Evolutionary conservation across 306 rosid genomes (phyloP).

Genomic region (Betula pendula): DNA sequence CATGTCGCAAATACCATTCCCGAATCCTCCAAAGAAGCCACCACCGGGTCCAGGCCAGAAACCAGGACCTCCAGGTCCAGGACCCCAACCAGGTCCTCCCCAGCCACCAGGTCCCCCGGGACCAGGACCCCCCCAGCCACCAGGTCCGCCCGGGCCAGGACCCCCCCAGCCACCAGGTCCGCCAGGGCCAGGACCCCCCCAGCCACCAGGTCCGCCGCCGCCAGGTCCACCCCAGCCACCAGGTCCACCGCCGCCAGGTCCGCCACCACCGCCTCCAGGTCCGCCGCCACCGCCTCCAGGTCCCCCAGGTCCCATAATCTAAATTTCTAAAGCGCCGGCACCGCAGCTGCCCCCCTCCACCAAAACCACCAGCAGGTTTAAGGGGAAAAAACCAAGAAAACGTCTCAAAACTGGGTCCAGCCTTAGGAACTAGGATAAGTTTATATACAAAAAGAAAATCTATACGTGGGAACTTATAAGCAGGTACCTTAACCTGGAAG

Average conservation of each 20-base stretch:
- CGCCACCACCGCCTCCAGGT: background rate
- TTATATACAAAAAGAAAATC: too few relatives aligned
- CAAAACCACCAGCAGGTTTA: background rate
- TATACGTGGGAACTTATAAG: too few relatives aligned
- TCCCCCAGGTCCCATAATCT: slow-evolving; percentile 52
- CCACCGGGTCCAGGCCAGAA: slow-evolving; percentile 43
- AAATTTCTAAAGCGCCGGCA: background rate
- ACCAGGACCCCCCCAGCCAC: slow-evolving; percentile 24
- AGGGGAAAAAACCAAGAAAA: slow-evolving; percentile 6
- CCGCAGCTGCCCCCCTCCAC: background rate
- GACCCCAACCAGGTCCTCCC: slow-evolving; percentile 44
- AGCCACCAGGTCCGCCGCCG: background rate
- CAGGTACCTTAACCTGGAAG: too few relatives aligned
- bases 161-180: slow-evolving; percentile 15
- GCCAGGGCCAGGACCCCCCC: slow-evolving; percentile 9
- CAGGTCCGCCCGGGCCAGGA: slow-evolving; percentile 42
- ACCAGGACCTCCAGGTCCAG: slow-evolving; percentile 41
- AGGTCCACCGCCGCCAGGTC: slow-evolving; percentile 18
- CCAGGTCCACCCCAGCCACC: background rate
- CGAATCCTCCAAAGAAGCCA: slow-evolving; percentile 66
- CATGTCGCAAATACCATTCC: slow-evolving; percentile 52
- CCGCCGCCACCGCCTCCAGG: background rate
- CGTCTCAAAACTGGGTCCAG: too few relatives aligned
- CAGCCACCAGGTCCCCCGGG: slow-evolving; percentile 30
- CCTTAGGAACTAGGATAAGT: too few relatives aligned